A percentile compares a stretch with the other conserved stretches of the same genome.
Conservation (phyloP, 495 filamentous ascomycete species). For the Filosporella fistucella region DNA sequence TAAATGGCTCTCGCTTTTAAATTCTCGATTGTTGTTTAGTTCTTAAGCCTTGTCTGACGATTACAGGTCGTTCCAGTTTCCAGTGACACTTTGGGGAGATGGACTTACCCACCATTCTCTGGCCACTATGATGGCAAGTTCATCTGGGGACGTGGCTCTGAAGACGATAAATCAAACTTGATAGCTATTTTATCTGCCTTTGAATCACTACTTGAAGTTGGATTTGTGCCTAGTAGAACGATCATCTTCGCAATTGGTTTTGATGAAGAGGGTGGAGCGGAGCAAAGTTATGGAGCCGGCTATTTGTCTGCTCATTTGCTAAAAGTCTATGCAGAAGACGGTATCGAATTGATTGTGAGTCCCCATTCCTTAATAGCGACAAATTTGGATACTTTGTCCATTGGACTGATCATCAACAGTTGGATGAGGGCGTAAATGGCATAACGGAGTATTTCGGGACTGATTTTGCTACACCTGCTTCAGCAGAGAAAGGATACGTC, state of each 20-base stretch:
- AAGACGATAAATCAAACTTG: constrained; percentile 59
- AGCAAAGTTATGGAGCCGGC: constrained; percentile 45
- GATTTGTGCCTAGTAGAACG: constrained; percentile 47
- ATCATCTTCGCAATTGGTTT: constrained; percentile 55
- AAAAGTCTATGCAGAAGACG: constrained; percentile 54
- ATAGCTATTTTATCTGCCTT: constrained; percentile 51
- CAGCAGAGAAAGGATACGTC: constrained; percentile 63
- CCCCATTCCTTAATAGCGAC: not conserved
- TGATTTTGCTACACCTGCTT: constrained; percentile 57
- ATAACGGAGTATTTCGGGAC: constrained; percentile 41
- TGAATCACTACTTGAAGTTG: constrained; percentile 46
- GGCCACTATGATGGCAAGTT: constrained; percentile 57
- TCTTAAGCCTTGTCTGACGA: not conserved
- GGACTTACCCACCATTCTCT: constrained; percentile 60
- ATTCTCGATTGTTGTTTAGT: too few relatives aligned
- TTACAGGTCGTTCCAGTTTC: constrained; percentile 46
- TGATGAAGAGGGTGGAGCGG: constrained; percentile 46
- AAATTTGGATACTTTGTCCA: too few relatives aligned
- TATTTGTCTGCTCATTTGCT: constrained; percentile 45
- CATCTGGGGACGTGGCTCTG: constrained; percentile 54
- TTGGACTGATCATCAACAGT: not conserved
- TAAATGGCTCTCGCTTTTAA: constrained; percentile 19
- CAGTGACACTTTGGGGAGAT: constrained; percentile 39
- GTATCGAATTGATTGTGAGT: constrained; percentile 55
- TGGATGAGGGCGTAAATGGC: constrained; percentile 54